phyloP scores from a whole-genome alignment of 345 rosid species.

The Passiflora organensis region DNA sequence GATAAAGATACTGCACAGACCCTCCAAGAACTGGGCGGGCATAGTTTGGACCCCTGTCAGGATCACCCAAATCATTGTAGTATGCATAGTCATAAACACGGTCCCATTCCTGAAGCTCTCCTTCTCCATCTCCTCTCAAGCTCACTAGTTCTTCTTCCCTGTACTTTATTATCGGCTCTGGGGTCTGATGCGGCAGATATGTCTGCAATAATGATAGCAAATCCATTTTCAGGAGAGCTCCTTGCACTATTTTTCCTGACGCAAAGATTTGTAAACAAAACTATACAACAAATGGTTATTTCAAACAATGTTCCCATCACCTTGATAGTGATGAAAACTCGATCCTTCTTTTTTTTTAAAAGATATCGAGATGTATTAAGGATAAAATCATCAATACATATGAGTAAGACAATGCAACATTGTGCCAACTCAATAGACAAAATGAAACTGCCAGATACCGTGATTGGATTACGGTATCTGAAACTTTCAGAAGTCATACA shows the following conservation, averaged over 20 bases:
- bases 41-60: conserved; percentile 22
- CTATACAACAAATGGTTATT: background rate
- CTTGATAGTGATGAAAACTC: conserved; percentile 42
- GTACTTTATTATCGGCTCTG: conserved; percentile 26
- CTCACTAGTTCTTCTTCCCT: conserved; percentile 35
- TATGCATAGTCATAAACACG: conserved; percentile 44
- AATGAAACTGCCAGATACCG: no score
- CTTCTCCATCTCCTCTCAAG: conserved; percentile 37
- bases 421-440: no score
- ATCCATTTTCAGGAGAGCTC: background rate
- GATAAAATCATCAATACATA: conserved; percentile 49
- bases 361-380: conserved; percentile 23
- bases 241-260: background rate
- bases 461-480: no score
- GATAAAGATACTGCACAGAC: conserved; percentile 35
- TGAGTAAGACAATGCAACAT: no score
- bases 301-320: conserved; percentile 7
- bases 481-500: no score
- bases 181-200: conserved; percentile 36
- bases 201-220: conserved; percentile 11
- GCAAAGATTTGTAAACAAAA: background rate
- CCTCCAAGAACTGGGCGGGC: conserved; percentile 44
- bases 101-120: conserved; percentile 38
- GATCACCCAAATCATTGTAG: conserved; percentile 44
- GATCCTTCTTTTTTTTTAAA: conserved; percentile 34